Evolutionary conservation across 2,329 filamentous ascomycete species (phyloP).

Genomic region (Tothia fuscella): DNA sequence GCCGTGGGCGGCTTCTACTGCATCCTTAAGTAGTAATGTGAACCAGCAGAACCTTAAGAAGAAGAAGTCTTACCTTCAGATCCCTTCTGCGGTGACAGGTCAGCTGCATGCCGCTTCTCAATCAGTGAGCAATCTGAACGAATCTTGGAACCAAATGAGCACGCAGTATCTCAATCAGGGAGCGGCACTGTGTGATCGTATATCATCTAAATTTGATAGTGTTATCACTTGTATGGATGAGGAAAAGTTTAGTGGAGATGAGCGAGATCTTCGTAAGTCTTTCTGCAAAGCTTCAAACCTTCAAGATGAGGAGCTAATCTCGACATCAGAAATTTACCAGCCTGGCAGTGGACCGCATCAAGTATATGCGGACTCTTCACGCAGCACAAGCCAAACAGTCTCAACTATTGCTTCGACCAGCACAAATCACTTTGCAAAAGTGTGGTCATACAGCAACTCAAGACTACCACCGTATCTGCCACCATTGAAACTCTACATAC

Average conservation of each 20-base stretch:
- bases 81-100: conserved; percentile 3
- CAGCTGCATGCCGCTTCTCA: conserved; percentile 5
- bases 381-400: background rate
- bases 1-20: background rate
- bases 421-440: conserved; percentile 49
- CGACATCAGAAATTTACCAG: background rate
- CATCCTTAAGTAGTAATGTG: background rate
- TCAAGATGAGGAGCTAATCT: background rate
- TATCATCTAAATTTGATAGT: conserved; percentile 51
- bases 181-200: conserved; percentile 42
- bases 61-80: background rate
- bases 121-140: conserved; percentile 9
- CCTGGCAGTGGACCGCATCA: background rate
- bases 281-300: conserved; percentile 29
- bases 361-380: background rate
- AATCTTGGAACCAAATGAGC: conserved; percentile 16
- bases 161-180: conserved; percentile 28
- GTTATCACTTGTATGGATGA: conserved; percentile 62
- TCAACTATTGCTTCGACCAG: conserved; percentile 12
- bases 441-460: conserved; percentile 68
- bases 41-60: conserved; percentile 1
- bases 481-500: conserved; percentile 57
- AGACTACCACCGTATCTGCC: conserved; percentile 56
- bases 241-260: conserved; percentile 41
- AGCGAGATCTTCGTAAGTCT: conserved; percentile 39